Evolutionary conservation across 2,329 filamentous ascomycete genomes (phyloP).

Genomic region (Fusarium sp.): DNA sequence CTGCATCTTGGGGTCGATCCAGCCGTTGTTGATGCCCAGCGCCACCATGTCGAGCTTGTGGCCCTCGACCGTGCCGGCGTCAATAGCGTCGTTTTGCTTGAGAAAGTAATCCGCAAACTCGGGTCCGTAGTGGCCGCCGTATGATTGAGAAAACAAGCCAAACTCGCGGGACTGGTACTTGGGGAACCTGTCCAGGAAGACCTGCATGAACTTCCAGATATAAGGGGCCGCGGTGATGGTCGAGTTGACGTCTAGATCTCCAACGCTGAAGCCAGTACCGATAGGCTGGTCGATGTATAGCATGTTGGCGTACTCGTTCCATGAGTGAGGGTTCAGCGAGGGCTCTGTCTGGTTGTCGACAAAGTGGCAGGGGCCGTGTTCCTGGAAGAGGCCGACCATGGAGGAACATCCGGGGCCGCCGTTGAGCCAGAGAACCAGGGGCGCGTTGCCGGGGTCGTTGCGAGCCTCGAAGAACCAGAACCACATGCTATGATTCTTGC

Average conservation of each 20-base stretch:
- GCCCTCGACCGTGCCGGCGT: slow-evolving; percentile 53
- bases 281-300: slow-evolving; percentile 76
- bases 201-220: slow-evolving; percentile 69
- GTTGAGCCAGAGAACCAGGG: slow-evolving; percentile 68
- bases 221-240: slow-evolving; percentile 47
- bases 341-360: slow-evolving; percentile 46
- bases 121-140: slow-evolving; percentile 70
- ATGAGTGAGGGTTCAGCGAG: slow-evolving; percentile 68
- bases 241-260: slow-evolving; percentile 44
- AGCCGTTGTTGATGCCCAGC: slow-evolving; percentile 68
- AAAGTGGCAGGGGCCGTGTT: slow-evolving; percentile 86
- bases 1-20: slow-evolving; percentile 59
- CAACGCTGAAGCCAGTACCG: slow-evolving; percentile 45
- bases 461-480: slow-evolving; percentile 65
- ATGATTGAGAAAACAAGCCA: slow-evolving; percentile 65
- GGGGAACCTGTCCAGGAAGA: slow-evolving; percentile 73
- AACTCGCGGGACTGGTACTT: slow-evolving; percentile 70
- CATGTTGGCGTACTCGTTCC: slow-evolving; percentile 74
- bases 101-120: slow-evolving; percentile 67
- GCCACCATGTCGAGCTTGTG: slow-evolving; percentile 62
- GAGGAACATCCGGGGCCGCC: slow-evolving; percentile 51
- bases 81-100: slow-evolving; percentile 66
- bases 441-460: slow-evolving; percentile 52
- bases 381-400: slow-evolving; percentile 63
- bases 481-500: slow-evolving; percentile 46